A percentile compares a stretch with the other conserved stretches of the same genome.
Evolutionary conservation across 176 grass and related monocot species (phyloP).

Genomic region (Cenchrus americanus): DNA sequence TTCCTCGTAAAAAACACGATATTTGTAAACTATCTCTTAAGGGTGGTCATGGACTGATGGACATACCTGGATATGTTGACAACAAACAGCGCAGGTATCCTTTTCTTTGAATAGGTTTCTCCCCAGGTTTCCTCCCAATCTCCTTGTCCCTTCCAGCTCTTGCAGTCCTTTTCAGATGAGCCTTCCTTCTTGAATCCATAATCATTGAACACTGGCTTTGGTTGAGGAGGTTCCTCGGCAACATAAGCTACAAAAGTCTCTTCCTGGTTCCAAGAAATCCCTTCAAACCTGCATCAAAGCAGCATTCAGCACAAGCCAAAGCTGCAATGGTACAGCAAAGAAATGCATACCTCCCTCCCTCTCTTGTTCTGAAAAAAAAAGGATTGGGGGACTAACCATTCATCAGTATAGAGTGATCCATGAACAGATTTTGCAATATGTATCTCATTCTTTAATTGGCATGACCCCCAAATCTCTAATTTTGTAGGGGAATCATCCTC

Average conservation of each 20-base stretch:
- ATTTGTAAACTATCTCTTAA: slow-evolving; percentile 27
- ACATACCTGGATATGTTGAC: slow-evolving; percentile 70
- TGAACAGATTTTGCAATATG: slow-evolving; percentile 77
- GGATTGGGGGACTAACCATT: slow-evolving; percentile 56
- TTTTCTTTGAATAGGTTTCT: slow-evolving; percentile 93
- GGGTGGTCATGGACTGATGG: background rate
- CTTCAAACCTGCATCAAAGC: slow-evolving; percentile 79
- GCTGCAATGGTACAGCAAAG: background rate
- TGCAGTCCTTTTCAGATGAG: slow-evolving; percentile 70
- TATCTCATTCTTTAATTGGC: slow-evolving; percentile 82
- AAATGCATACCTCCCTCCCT: background rate
- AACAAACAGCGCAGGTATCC: slow-evolving; percentile 78
- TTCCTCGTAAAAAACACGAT: slow-evolving; percentile 13
- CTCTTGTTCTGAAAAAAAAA: background rate
- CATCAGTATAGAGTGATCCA: slow-evolving; percentile 76
- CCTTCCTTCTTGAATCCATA: slow-evolving; percentile 74
- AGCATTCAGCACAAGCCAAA: slow-evolving; percentile 3
- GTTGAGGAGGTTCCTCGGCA: slow-evolving; percentile 80
- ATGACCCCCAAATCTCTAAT: slow-evolving; percentile 77
- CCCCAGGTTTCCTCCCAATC: slow-evolving; percentile 94
- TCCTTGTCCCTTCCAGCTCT: slow-evolving; percentile 94
- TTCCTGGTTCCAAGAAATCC: slow-evolving; percentile 94
- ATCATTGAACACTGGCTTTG: slow-evolving; percentile 79
- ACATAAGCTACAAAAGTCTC: slow-evolving; percentile 84
- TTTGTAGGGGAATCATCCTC: slow-evolving; percentile 82